Percentiles rank a stretch among this genome's conserved stretches.
Conservation (phyloP, 805 yeast species). For the Starmerella stellata region DNA sequence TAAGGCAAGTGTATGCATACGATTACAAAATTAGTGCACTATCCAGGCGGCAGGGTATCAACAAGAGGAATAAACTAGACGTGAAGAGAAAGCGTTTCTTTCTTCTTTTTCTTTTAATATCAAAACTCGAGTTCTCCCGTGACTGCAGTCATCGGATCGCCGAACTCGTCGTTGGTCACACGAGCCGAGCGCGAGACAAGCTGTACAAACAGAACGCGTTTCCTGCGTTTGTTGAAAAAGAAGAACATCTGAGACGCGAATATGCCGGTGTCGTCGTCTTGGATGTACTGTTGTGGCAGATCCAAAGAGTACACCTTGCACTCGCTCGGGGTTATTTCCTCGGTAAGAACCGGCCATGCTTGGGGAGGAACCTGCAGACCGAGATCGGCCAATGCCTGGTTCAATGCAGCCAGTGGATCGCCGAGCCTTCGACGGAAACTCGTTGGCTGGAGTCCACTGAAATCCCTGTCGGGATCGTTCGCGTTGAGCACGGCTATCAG, state of each 20-base stretch:
- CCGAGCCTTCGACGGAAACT: slow-evolving; percentile 38
- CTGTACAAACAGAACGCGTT: slow-evolving; percentile 75
- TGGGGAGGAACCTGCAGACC: slow-evolving; percentile 34
- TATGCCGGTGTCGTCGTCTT: slow-evolving; percentile 43
- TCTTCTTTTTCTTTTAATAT: no score
- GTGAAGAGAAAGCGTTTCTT: no score
- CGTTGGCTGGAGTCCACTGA: slow-evolving; percentile 64
- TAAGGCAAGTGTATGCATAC: no score
- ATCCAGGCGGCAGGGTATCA: no score
- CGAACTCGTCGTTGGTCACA: slow-evolving; percentile 16
- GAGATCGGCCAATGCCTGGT: slow-evolving; percentile 53
- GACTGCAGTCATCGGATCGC: neutral
- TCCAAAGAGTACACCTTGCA: slow-evolving; percentile 25
- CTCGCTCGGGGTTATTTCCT: slow-evolving; percentile 58
- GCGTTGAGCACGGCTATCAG: slow-evolving; percentile 78
- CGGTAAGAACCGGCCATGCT: slow-evolving; percentile 78
- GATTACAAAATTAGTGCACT: no score
- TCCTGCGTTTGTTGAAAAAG: slow-evolving; percentile 73
- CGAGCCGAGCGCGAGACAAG: slow-evolving; percentile 28
- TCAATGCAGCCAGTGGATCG: slow-evolving; percentile 28
- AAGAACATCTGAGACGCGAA: slow-evolving; percentile 78
- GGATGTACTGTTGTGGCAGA: slow-evolving; percentile 37
- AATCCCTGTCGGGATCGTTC: slow-evolving; percentile 91
- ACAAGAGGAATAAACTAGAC: no score
- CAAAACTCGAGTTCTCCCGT: slow-evolving; percentile 1